A percentile compares a stretch with the other conserved stretches of the same genome.
These are phyloP conservation scores for Cystoderma amianthinum DNA, from an alignment of 768 basidiomycete genomes.

Conservation along the genomic window DNA sequence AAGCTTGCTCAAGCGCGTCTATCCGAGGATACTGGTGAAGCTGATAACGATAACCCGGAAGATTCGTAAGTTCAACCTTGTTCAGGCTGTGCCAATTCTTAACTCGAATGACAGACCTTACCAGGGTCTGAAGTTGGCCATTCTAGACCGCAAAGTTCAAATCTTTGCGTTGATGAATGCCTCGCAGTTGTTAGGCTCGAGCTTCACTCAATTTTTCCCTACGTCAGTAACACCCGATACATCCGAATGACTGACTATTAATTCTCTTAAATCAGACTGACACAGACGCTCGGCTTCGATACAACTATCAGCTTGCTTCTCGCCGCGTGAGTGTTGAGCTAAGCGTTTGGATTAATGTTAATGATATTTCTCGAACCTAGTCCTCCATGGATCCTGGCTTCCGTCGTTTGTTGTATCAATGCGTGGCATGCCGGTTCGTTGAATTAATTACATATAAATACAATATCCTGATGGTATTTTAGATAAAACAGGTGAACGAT, in stretches of 20 bases:
- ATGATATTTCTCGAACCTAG: slow-evolving; percentile 19
- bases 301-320: slow-evolving; percentile 56
- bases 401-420: slow-evolving; percentile 39
- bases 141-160: slow-evolving; percentile 46
- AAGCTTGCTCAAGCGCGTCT: slow-evolving; percentile 60
- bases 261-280: slow-evolving; percentile 27
- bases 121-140: slow-evolving; percentile 45
- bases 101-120: slow-evolving; percentile 37
- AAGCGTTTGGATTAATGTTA: background rate
- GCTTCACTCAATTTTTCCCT: slow-evolving; percentile 57
- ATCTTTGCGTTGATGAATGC: slow-evolving; percentile 48
- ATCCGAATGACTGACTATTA: background rate
- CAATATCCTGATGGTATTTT: no score
- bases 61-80: slow-evolving; percentile 44
- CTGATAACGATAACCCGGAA: slow-evolving; percentile 46
- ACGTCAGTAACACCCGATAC: slow-evolving; percentile 22
- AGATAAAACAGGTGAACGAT: slow-evolving; percentile 58
- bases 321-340: slow-evolving; percentile 40
- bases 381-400: slow-evolving; percentile 58
- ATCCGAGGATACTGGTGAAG: slow-evolving; percentile 63
- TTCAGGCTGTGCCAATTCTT: background rate
- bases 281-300: slow-evolving; percentile 52
- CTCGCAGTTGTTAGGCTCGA: slow-evolving; percentile 45
- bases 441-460: background rate
- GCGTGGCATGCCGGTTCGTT: slow-evolving; percentile 43